These are phyloP conservation scores for Blastomyces parvus DNA, from an alignment of 2,329 filamentous ascomycete species.

Conservation along the genomic window DNA sequence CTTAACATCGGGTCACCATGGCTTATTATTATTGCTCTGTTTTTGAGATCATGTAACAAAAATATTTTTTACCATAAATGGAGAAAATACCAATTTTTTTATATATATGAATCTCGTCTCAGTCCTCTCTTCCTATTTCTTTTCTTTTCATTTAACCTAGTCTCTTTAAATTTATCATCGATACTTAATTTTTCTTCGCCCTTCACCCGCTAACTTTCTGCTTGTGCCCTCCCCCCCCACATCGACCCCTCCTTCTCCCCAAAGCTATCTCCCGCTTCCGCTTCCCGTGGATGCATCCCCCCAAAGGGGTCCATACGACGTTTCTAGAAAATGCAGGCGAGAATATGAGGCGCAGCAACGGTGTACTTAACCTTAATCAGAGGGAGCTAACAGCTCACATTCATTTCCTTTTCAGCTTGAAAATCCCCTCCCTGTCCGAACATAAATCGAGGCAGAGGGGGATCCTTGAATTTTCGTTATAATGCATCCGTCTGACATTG, in stretches of 20 bases:
- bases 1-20: background rate
- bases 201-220: background rate
- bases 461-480: background rate
- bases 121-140: background rate
- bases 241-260: background rate
- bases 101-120: background rate
- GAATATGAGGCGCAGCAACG: background rate
- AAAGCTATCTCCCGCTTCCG: background rate
- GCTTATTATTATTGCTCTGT: background rate
- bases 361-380: background rate
- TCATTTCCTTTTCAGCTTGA: background rate
- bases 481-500: background rate
- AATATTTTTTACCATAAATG: background rate
- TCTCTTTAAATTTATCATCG: no score
- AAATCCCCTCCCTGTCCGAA: background rate
- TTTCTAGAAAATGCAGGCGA: background rate
- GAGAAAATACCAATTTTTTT: background rate
- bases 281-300: background rate
- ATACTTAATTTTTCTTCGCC: no score
- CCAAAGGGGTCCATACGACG: background rate
- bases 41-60: slow-evolving; percentile 1
- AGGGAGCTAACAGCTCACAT: background rate
- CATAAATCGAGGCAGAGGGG: background rate
- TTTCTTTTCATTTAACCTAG: background rate
- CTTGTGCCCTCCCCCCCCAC: background rate